These are phyloP conservation scores for Mucor saturninus DNA, from an alignment of 371 early-diverging fungal species.

Conservation along the genomic window DNA sequence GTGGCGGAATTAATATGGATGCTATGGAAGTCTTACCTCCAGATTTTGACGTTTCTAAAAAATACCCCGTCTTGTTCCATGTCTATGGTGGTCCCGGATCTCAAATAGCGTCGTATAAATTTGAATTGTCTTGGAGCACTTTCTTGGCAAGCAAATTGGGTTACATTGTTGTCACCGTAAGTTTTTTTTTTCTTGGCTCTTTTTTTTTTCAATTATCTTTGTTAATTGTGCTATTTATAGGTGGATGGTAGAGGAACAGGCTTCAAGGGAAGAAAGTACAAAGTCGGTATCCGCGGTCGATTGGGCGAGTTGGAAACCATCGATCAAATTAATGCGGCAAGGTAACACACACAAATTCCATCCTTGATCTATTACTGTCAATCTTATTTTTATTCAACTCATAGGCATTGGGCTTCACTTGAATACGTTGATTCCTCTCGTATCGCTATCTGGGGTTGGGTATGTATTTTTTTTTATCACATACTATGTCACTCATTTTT, in stretches of 20 bases:
- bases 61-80: slow-evolving; percentile 84
- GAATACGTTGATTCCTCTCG: slow-evolving; percentile 78
- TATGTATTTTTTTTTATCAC: slow-evolving; percentile 24
- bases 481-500: not conserved
- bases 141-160: slow-evolving; percentile 64
- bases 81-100: slow-evolving; percentile 95
- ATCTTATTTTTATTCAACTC: too few species aligned
- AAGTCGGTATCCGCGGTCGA: slow-evolving; percentile 70
- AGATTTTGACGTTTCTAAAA: slow-evolving; percentile 70
- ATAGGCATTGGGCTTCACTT: slow-evolving; percentile 59
- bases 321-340: slow-evolving; percentile 87
- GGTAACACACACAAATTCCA: slow-evolving; percentile 29
- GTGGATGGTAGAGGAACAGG: slow-evolving; percentile 92
- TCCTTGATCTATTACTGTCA: not conserved
- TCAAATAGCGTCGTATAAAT: slow-evolving; percentile 74
- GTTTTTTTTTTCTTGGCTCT: not conserved
- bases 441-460: slow-evolving; percentile 97
- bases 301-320: slow-evolving; percentile 83
- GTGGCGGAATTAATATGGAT: slow-evolving; percentile 58
- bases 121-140: slow-evolving; percentile 70
- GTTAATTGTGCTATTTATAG: slow-evolving; percentile 11
- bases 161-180: slow-evolving; percentile 54
- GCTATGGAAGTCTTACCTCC: slow-evolving; percentile 82
- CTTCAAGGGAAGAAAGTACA: slow-evolving; percentile 81
- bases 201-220: not conserved